These are phyloP conservation scores for Hypoxylon fuscum DNA, from an alignment of 495 filamentous ascomycete species.

Conservation along the genomic window DNA sequence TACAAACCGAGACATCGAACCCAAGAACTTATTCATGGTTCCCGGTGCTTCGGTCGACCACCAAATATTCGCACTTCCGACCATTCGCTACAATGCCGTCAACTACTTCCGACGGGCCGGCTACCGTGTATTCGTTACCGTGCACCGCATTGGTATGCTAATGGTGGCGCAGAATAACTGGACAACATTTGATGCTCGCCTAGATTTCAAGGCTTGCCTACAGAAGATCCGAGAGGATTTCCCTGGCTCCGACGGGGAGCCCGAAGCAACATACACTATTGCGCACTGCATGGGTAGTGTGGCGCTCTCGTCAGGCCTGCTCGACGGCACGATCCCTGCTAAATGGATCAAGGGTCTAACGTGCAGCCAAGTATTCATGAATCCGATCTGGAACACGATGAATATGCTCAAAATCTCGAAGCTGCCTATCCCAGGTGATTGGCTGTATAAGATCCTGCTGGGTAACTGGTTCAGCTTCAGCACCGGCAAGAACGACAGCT, in stretches of 20 bases:
- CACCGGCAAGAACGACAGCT: conserved; percentile 55
- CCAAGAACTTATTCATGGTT: conserved; percentile 65
- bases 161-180: conserved; percentile 60
- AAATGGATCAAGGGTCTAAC: conserved; percentile 69
- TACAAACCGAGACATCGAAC: conserved; percentile 41
- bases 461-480: conserved; percentile 65
- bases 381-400: conserved; percentile 65
- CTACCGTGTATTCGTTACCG: conserved; percentile 65
- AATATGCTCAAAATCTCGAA: conserved; percentile 67
- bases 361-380: conserved; percentile 71
- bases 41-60: conserved; percentile 71
- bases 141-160: conserved; percentile 68
- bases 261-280: conserved; percentile 65
- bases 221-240: conserved; percentile 58
- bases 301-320: conserved; percentile 64
- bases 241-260: conserved; percentile 18
- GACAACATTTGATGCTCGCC: conserved; percentile 70
- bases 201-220: conserved; percentile 68
- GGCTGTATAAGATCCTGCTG: conserved; percentile 54
- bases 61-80: conserved; percentile 71
- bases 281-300: conserved; percentile 75
- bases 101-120: conserved; percentile 70
- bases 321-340: conserved; percentile 69
- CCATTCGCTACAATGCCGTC: conserved; percentile 70
- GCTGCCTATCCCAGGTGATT: conserved; percentile 57